Conservation (phyloP, 768 basidiomycete species). For the Agaricus blazei region DNA sequence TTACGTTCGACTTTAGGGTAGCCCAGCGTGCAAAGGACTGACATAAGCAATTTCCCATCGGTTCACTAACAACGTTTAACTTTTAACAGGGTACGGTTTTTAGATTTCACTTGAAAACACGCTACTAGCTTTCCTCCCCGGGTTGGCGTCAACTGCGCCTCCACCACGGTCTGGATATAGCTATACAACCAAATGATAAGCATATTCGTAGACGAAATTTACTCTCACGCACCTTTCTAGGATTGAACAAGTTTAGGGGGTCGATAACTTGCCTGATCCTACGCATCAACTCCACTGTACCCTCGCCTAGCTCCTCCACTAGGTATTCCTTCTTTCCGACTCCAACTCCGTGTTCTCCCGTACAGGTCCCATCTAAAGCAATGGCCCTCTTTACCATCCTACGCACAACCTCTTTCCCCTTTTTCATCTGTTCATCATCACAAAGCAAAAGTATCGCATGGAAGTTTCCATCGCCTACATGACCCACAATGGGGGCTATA, state of each 20-base stretch:
- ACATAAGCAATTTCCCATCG: too few species aligned
- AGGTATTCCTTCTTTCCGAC: slow-evolving; percentile 81
- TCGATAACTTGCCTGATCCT: slow-evolving; percentile 71
- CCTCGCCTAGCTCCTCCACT: slow-evolving; percentile 71
- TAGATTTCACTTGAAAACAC: too few species aligned
- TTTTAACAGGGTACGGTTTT: too few species aligned
- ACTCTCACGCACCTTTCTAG: slow-evolving; percentile 57
- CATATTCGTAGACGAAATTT: too few species aligned
- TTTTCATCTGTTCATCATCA: slow-evolving; percentile 46
- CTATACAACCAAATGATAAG: too few species aligned
- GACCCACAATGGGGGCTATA: slow-evolving; percentile 69
- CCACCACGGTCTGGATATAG: too few species aligned
- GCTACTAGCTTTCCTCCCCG: too few species aligned
- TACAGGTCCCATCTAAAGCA: slow-evolving; percentile 73
- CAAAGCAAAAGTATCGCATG: slow-evolving; percentile 51
- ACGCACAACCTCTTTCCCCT: slow-evolving; percentile 41
- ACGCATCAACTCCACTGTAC: slow-evolving; percentile 83
- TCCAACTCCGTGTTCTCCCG: slow-evolving; percentile 85
- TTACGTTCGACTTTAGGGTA: too few species aligned
- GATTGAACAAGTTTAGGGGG: slow-evolving; percentile 74
- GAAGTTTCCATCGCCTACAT: slow-evolving; percentile 66
- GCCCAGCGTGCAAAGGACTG: too few species aligned
- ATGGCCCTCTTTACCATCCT: slow-evolving; percentile 67
- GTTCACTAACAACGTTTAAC: too few species aligned
- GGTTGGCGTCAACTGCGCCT: too few species aligned